Base-by-base conservation (phyloP, 331 rosid genomes). In the Dryas integrifolia region DNA sequence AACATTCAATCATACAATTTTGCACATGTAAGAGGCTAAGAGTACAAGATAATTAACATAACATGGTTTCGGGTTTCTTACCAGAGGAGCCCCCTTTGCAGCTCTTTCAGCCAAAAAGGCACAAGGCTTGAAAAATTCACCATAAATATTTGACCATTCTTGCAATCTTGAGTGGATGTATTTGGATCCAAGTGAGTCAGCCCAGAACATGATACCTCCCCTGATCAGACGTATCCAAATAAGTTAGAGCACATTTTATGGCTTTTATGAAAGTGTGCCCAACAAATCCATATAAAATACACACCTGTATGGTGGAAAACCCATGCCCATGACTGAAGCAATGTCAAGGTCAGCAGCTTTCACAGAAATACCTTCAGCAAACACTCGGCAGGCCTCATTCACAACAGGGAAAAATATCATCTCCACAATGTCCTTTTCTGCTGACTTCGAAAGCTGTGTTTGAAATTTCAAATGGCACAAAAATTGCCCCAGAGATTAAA, bases 161-260 rank as follows among this genome's bases (percentile, higher is more conserved):
- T 91, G 89, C 91, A 91, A 80, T 81, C 87, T 85, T 5, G 97
- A 89, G 71, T 77, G 59, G 58, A 94, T 83, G 85, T 91, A 94
- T 72, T 85, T 85, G 84, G 98, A 94, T 77, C 98, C 98, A 74
- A 89, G 90, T 58, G 86, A 78, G 72, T 94, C 96, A 15, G 96
- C 98, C 98, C 98, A 94, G 92, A 89, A 94, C 74, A 94, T 57
- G 65, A 91, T 72, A 48, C 98, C 96, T 73, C 97, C 98, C 90
- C 98, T 94, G 87, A 58, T 70, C 68, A 79, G 67, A 73, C 66
- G 66, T 47, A 58, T 24, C 61, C 48, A 35, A 43, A 57, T 56
- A 70, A 7, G 53, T 56, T 67, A 69, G 43, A 38, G 24, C 21
- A 48, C 35, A 21, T 14, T 45, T 1, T 7, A 6, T 60, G 74